These are phyloP conservation scores for Colletotrichum tanaceti DNA, from an alignment of 2,329 filamentous ascomycete species.

Conservation along the genomic window DNA sequence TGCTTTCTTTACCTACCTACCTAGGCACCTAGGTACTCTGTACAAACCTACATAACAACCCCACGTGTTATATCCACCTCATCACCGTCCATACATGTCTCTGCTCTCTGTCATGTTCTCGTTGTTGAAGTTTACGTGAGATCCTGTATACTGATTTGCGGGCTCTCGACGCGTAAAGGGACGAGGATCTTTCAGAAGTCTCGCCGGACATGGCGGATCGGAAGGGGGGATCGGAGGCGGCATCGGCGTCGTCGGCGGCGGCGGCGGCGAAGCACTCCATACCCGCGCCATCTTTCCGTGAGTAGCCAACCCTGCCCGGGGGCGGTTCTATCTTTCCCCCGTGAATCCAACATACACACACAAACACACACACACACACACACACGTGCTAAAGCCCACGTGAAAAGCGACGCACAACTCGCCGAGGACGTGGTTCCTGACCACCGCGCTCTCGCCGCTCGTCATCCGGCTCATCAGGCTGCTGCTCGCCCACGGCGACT, in stretches of 20 bases:
- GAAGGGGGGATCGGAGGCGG: slow-evolving; percentile 36
- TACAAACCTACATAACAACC: not conserved
- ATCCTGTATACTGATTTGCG: slow-evolving; percentile 9
- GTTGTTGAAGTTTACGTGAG: slow-evolving; percentile 6
- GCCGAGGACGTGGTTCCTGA: slow-evolving; percentile 93
- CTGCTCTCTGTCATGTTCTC: not conserved
- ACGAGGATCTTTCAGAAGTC: slow-evolving; percentile 17
- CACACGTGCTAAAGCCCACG: slow-evolving; percentile 34
- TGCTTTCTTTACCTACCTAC: no score
- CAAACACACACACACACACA: no score
- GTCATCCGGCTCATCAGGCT: slow-evolving; percentile 84
- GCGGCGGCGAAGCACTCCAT: slow-evolving; percentile 45
- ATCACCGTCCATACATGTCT: not conserved
- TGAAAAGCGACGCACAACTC: slow-evolving; percentile 72
- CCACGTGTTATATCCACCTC: not conserved
- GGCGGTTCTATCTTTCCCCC: slow-evolving; percentile 38
- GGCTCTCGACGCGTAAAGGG: slow-evolving; percentile 12
- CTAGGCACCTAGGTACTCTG: not conserved
- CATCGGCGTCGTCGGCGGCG: slow-evolving; percentile 27
- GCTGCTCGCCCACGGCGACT: slow-evolving; percentile 90
- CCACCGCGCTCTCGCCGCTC: slow-evolving; percentile 85
- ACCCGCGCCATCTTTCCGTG: slow-evolving; percentile 65
- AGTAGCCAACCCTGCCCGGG: slow-evolving; percentile 48
- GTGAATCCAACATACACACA: not conserved
- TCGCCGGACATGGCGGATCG: slow-evolving; percentile 38